Evolutionary conservation across 768 basidiomycete genomes (phyloP), one percentile per base, ranked within the genome.

Genomic region (Phylloporus sp.): DNA sequence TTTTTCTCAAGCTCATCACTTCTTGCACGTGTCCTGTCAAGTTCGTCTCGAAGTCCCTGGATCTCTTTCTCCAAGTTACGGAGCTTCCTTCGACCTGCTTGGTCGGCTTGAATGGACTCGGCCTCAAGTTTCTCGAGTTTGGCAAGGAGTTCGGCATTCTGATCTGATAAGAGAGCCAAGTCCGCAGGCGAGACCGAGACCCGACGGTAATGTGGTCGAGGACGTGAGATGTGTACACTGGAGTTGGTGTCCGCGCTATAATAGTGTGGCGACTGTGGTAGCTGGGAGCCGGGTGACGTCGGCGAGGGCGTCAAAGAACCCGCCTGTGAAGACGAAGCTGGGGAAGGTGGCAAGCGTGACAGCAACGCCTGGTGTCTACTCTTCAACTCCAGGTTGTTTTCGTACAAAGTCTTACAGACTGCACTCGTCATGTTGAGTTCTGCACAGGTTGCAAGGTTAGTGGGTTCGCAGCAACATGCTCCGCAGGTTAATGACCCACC

Each of bases 11-110:
- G 70, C 67, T 86, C 85, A 43, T 82, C 80, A 58, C 85, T 85
- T 61, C 74, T 79, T 35, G 78, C 80, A 58, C 84, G 84, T n/a
- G 85, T 85, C 60, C 77, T 76, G 61, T 93, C 90, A 27, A 94
- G 75, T 58, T 91, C 89, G 29, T 85, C 83, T 41, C 82, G 77
- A 27, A 95, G 75, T 5, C 73, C 73, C 48, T 77, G 72, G n/a
- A 95, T 87, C 73, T 95, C 91, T 64, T 81, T 83, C 70, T 93
- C 90, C 46, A 95, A 67, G 62, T 77, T 77, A 39, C 83, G 81
- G 18, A 95, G 73, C 58, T 81, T 84, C 29, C 81, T 78, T 52
- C 84, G 78, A 12, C 91, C 88, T 1, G 77, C 73, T 32, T 78
- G 77, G 58, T 93, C 89, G 2, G 85, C 76, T 39, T 78, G 77